Conservation (phyloP, 2,329 filamentous ascomycete species). For the Botrytis fragariae region DNA sequence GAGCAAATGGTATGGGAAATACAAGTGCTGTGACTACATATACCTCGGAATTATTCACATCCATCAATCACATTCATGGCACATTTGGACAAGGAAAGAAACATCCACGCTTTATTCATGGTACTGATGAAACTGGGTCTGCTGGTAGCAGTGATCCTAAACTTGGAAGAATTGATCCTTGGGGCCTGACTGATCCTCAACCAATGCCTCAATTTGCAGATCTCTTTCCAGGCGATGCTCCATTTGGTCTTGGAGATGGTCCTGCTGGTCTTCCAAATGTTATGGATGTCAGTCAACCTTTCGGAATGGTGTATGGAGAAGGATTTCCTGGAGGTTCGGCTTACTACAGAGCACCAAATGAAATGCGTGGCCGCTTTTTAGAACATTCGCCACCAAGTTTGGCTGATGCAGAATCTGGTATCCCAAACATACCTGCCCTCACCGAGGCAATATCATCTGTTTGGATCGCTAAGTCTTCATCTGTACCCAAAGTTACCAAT, state of each 20-base stretch:
- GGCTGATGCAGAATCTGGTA: conserved; percentile 64
- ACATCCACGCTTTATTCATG: conserved; percentile 77
- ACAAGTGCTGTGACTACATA: conserved; percentile 77
- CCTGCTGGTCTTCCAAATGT: conserved; percentile 77
- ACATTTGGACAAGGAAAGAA: conserved; percentile 73
- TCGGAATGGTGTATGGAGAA: conserved; percentile 81
- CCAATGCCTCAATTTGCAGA: conserved; percentile 76
- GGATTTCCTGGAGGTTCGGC: conserved; percentile 79
- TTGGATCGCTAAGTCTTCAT: conserved; percentile 84
- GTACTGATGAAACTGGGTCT: conserved; percentile 72
- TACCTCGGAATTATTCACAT: conserved; percentile 76
- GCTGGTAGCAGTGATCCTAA: conserved; percentile 81
- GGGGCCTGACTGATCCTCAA: conserved; percentile 76
- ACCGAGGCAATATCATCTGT: conserved; percentile 72
- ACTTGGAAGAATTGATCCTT: conserved; percentile 72
- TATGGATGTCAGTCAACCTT: conserved; percentile 86
- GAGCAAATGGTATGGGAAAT: conserved; percentile 51
- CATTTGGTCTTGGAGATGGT: conserved; percentile 76
- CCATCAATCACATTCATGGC: conserved; percentile 77
- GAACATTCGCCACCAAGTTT: conserved; percentile 59
- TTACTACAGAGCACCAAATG: conserved; percentile 72
- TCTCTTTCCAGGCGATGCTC: conserved; percentile 66
- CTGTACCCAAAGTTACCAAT: conserved; percentile 68
- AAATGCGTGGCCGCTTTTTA: conserved; percentile 75
- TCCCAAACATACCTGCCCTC: conserved; percentile 70